Evolutionary conservation across 2,329 filamentous ascomycete species (phyloP), one percentile per base, ranked within the genome.

Genomic region (Colletotrichum sp.): DNA sequence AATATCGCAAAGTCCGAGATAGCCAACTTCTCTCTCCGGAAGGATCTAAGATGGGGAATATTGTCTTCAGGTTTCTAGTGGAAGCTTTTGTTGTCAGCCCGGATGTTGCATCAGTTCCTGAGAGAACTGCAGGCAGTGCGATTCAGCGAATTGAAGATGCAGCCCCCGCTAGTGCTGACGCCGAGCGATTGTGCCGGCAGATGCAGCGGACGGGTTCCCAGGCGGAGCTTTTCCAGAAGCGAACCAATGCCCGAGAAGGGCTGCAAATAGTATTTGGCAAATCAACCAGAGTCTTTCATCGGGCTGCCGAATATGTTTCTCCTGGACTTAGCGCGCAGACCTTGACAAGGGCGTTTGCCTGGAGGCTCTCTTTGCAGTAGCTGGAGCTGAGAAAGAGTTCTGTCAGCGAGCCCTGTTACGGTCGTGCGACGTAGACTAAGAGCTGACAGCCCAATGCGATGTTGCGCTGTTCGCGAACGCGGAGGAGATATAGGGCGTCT

Each of bases 21-120:
- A 8, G 44, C 34, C 34, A 36, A 36, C 5, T 6, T 44, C 36
- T 19, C 36, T 44, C 9, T 5, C 2, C 36, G 16, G 16, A n/a
- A 19, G 36, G 16, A 5, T 19, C 16, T 9, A 44, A 44, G 36
- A 44, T 19, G 36, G 36, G 36, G 36, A 44, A 44, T 2, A 19
- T 19, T 44, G 16, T 11, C 36, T 0, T n/a, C 16, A 0, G 0
- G 36, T 44, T 44, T 44, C 36, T n/a, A 0, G 36, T 19, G 36
- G 36, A 44, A 44, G 16, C 36, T 36, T 44, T 44, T 19, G 36
- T 19, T 19, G 36, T 44, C 8, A n/a, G 8, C 16, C 16, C 16
- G 36, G 8, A 44, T n/a, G 8, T 44, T n/a, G 16, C 36, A 6
- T 22, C 44, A 49, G 44, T 49, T 49, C 44, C 44, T 49, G n/a